Percentiles rank a stretch among this genome's conserved stretches.
Evolutionary conservation across 768 basidiomycete genomes (phyloP).

Genomic region (Agrocybe praecox): DNA sequence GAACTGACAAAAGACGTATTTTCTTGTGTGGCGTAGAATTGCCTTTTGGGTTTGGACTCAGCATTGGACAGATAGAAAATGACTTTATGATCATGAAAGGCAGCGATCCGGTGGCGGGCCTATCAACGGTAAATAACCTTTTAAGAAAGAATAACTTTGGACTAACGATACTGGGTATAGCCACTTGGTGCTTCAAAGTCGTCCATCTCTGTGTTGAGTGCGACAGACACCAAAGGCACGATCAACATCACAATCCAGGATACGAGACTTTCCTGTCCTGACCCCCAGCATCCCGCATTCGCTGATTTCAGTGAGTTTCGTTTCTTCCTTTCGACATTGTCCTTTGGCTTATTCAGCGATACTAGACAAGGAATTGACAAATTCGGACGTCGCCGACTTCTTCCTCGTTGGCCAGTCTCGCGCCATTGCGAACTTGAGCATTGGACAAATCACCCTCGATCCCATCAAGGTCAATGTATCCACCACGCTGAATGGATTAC

Average conservation of each 20-base stretch:
- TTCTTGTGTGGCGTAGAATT: conserved; percentile 41
- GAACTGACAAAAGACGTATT: conserved; percentile 1
- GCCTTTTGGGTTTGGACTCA: conserved; percentile 70
- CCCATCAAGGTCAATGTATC: conserved; percentile 74
- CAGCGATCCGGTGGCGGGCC: conserved; percentile 52
- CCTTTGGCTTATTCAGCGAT: background rate
- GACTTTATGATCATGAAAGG: conserved; percentile 62
- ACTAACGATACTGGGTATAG: conserved; percentile 29
- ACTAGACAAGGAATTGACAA: conserved; percentile 60
- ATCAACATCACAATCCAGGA: conserved; percentile 66
- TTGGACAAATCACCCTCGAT: conserved; percentile 70
- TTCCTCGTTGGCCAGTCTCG: conserved; percentile 59
- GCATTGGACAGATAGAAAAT: conserved; percentile 65
- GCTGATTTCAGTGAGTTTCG: conserved; percentile 56
- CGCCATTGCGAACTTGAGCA: conserved; percentile 59
- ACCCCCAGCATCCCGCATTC: conserved; percentile 50
- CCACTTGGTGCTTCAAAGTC: conserved; percentile 68
- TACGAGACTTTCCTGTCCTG: conserved; percentile 52
- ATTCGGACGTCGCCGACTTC: conserved; percentile 49
- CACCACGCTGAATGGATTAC: conserved; percentile 59
- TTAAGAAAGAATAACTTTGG: background rate
- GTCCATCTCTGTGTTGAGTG: conserved; percentile 50
- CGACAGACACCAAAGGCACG: conserved; percentile 58
- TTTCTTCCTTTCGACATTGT: background rate
- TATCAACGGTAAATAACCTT: conserved; percentile 52